phyloP scores from a whole-genome alignment of 2,329 filamentous ascomycete species.

The Fusarium armeniacum region DNA sequence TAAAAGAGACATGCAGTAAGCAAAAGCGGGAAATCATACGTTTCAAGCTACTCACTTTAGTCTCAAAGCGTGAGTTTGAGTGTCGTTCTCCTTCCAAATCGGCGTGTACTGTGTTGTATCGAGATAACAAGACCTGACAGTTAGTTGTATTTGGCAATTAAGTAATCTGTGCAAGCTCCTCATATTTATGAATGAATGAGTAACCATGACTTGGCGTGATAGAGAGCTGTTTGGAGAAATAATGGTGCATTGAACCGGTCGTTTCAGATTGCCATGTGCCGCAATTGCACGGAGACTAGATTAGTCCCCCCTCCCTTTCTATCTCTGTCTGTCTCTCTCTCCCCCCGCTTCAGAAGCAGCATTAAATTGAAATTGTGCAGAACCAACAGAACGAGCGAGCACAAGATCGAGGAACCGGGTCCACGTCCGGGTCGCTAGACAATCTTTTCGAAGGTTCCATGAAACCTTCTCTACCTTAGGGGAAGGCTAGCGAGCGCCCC shows the following conservation, averaged over 20 bases:
- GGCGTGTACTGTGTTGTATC: background rate
- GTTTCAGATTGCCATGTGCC: slow-evolving; percentile 34
- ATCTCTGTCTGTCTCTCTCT: background rate
- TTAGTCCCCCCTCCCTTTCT: background rate
- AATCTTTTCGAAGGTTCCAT: slow-evolving; percentile 47
- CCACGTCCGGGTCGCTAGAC: slow-evolving; percentile 11
- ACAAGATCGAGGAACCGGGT: slow-evolving; percentile 12
- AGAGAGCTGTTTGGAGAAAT: background rate
- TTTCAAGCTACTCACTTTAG: slow-evolving; percentile 34
- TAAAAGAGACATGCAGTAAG: slow-evolving; percentile 21
- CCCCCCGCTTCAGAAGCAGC: slow-evolving; percentile 1
- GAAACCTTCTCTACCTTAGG: slow-evolving; percentile 45
- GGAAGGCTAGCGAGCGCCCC: slow-evolving; percentile 31
- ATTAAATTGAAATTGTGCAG: slow-evolving; percentile 19
- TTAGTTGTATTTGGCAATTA: background rate
- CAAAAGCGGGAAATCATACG: slow-evolving; percentile 21
- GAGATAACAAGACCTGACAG: slow-evolving; percentile 1
- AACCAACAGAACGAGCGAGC: slow-evolving; percentile 10
- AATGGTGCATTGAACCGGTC: slow-evolving; percentile 35
- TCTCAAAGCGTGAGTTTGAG: slow-evolving; percentile 7
- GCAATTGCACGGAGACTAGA: slow-evolving; percentile 30
- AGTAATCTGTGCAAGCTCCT: slow-evolving; percentile 1
- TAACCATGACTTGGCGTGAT: background rate
- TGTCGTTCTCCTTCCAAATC: background rate
- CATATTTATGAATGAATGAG: slow-evolving; percentile 2